Evolutionary conservation across 106 monocot species (phyloP).

Genomic region (Acorus calamus): DNA sequence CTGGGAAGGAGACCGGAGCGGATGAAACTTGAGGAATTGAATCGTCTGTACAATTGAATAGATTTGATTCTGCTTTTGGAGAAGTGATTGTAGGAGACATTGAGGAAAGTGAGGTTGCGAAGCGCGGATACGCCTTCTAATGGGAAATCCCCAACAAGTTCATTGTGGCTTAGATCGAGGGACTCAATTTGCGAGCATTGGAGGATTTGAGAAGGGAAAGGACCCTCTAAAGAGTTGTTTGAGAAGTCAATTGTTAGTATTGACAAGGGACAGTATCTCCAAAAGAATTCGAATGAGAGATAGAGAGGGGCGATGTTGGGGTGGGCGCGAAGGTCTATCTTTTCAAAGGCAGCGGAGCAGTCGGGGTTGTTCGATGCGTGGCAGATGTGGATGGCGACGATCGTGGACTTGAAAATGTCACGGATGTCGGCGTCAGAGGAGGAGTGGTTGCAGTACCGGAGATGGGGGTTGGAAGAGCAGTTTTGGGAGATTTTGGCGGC

Average conservation of each 20-base stretch:
- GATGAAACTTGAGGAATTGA: slow-evolving; percentile 8
- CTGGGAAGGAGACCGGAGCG: slow-evolving; percentile 1
- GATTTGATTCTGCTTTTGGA: not conserved
- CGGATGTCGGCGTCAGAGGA: slow-evolving; percentile 6
- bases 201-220: slow-evolving; percentile 11
- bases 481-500: slow-evolving; percentile 3
- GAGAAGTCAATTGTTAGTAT: slow-evolving; percentile 7
- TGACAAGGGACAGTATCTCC: slow-evolving; percentile 14
- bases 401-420: slow-evolving; percentile 17
- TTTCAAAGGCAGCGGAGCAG: not conserved
- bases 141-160: slow-evolving; percentile 5
- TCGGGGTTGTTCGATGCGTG: slow-evolving; percentile 4
- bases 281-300: slow-evolving; percentile 11
- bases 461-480: slow-evolving; percentile 10
- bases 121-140: not conserved
- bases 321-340: not conserved
- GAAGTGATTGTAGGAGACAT: slow-evolving; percentile 8
- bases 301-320: not conserved
- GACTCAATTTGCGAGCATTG: slow-evolving; percentile 8
- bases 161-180: slow-evolving; percentile 12
- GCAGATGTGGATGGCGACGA: slow-evolving; percentile 16
- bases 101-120: slow-evolving; percentile 2
- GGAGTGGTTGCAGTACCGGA: slow-evolving; percentile 18
- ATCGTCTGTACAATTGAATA: not conserved
- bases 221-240: slow-evolving; percentile 9